Evolutionary conservation across 495 filamentous ascomycete genomes (phyloP), one percentile per base, ranked within the genome.

Genomic region (Penicillium tannophilum): DNA sequence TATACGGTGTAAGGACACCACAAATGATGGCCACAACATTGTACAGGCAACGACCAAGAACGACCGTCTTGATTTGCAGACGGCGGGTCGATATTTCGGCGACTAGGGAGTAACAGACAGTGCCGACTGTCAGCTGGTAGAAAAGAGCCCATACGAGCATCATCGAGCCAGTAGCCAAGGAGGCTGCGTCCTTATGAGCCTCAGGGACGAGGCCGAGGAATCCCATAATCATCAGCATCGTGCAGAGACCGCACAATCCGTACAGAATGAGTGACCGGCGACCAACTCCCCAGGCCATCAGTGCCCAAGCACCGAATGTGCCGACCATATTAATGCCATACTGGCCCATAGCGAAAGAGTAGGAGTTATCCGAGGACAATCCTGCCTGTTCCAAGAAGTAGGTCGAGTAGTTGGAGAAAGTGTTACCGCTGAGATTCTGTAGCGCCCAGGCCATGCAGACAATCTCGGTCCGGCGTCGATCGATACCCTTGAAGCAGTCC

Each of bases 391-490:
- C 75, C 49, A 91, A 74, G 76, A 93, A 94, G 66, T 92, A 88
- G 31, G 88, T 92, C 11, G 86, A 89, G 68, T 91, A 94, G 62
- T 90, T 89, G 53, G 84, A 88, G 70, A 95, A 92, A 2, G 87
- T 85, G 69, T 90, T 90, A 46, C 90, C 90, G 58, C 83, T 86
- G 1, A 93, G 72, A 50, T 90, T 91, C 69, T 95, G 91, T 55
- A 93, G 92, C 4, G 87, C 89, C 90, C 90, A 95, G 53, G 87
- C 84, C 84, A 89, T 87, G 68, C 85, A 88, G 39, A 88, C 84
- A 64, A 91, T 89, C 74, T 91, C 88, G 3, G 90, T 94, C 26
- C 90, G 87, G 43, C 88, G 84, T 24, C 85, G 74, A 62, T 94
- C 87, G 17, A 82, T 82, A 3, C 90, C 89, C 64, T 81, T 86